Evolutionary conservation across 139 green algal genomes (phyloP).

Genomic region (Chlorella sp.): DNA sequence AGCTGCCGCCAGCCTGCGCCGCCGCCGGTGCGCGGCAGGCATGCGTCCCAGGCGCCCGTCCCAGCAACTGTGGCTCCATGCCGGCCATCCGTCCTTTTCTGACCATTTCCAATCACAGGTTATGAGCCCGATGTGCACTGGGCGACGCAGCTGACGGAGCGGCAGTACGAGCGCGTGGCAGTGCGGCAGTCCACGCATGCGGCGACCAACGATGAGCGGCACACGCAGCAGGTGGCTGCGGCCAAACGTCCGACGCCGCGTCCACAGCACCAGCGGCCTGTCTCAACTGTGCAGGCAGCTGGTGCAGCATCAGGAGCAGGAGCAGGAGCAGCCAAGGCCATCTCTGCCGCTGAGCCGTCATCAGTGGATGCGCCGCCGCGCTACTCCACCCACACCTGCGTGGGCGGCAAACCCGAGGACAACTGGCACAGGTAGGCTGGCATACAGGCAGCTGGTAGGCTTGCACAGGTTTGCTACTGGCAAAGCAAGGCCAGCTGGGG

Average conservation of each 20-base stretch:
- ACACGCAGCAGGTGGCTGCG: background rate
- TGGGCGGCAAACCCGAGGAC: slow-evolving; percentile 20
- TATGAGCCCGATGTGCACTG: too few relatives aligned
- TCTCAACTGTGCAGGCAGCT: background rate
- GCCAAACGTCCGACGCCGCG: background rate
- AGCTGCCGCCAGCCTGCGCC: too few relatives aligned
- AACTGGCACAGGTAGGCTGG: slow-evolving; percentile 12
- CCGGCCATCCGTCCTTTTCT: too few relatives aligned
- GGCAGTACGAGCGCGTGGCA: background rate
- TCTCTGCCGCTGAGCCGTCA: background rate
- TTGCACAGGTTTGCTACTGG: too few relatives aligned
- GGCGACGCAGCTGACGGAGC: too few relatives aligned
- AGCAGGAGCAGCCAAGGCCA: background rate
- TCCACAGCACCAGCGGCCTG: background rate
- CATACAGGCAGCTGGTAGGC: too few relatives aligned
- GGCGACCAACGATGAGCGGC: background rate
- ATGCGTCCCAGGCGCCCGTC: too few relatives aligned
- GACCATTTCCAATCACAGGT: too few relatives aligned
- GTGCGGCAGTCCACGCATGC: background rate
- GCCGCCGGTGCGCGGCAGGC: too few relatives aligned
- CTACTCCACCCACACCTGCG: slow-evolving; percentile 41
- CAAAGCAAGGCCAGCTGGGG: too few relatives aligned
- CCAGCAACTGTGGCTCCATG: too few relatives aligned
- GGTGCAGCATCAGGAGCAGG: background rate
- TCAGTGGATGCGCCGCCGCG: background rate